Evolutionary conservation across 352 stramenopile genomes (phyloP).

Genomic region (Peronospora destructor): DNA sequence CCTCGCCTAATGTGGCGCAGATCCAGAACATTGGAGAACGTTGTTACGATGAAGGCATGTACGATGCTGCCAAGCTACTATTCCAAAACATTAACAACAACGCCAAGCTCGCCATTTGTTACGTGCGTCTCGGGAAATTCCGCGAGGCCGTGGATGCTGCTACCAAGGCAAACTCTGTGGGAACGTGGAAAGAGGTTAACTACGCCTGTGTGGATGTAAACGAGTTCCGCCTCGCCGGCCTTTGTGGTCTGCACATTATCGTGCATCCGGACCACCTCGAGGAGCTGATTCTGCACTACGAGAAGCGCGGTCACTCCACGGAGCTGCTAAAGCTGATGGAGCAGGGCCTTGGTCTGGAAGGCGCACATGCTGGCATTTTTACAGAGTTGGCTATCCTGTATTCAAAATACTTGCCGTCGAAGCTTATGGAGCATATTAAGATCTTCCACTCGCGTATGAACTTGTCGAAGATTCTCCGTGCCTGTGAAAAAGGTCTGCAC

Average conservation of each 20-base stretch:
- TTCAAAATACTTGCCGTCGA: constrained; percentile 98
- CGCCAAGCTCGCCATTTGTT: constrained; percentile 99
- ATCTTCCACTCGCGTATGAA: constrained; percentile 99
- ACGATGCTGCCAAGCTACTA: constrained; percentile 97
- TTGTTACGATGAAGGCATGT: constrained; percentile 97
- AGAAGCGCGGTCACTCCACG: constrained; percentile 93
- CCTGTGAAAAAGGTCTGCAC: constrained; percentile 97
- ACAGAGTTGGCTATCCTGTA: constrained; percentile 99
- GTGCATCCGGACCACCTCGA: constrained; percentile 99
- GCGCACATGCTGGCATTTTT: constrained; percentile 98
- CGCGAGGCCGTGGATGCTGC: constrained; percentile 98
- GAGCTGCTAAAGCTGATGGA: constrained; percentile 98
- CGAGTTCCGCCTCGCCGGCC: constrained; percentile 96
- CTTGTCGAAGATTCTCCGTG: constrained; percentile 94
- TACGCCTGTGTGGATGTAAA: constrained; percentile 96
- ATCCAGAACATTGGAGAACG: constrained; percentile 98
- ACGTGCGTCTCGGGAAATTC: constrained; percentile 98
- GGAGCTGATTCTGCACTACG: constrained; percentile 98
- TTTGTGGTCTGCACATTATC: constrained; percentile 99
- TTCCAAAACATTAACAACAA: constrained; percentile 99
- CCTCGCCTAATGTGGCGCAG: constrained; percentile 97
- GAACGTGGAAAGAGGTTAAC: constrained; percentile 99
- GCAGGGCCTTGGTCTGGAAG: constrained; percentile 97
- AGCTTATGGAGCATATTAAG: constrained; percentile 99
- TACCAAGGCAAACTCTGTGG: constrained; percentile 98